phyloP scores from a whole-genome alignment of 495 filamentous ascomycete species.

The Pseudevernia furfuracea region DNA sequence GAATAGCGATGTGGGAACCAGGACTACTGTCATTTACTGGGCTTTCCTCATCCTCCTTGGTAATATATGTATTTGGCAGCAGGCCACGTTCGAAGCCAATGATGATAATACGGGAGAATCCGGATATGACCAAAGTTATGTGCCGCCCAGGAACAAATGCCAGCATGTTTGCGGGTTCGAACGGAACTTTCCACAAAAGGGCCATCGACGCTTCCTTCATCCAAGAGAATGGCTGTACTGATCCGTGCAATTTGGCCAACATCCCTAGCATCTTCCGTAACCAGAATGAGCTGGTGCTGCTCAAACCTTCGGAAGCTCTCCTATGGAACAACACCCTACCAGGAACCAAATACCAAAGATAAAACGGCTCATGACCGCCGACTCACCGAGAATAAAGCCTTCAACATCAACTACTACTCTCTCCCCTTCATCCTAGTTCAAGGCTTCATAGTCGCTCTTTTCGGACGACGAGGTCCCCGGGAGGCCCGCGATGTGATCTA shows the following conservation, averaged over 20 bases:
- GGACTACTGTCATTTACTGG: too few relatives aligned
- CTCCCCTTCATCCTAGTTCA: constrained; percentile 18
- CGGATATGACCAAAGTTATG: constrained; percentile 18
- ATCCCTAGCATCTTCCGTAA: constrained; percentile 11
- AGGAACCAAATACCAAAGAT: constrained; percentile 1
- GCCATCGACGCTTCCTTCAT: constrained; percentile 17
- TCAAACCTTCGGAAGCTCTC: constrained; percentile 6
- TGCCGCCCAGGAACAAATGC: constrained; percentile 15
- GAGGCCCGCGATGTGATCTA: constrained; percentile 18
- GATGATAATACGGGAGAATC: constrained; percentile 36
- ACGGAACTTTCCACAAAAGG: constrained; percentile 13
- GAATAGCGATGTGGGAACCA: too few relatives aligned
- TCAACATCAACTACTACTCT: neutral
- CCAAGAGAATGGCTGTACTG: constrained; percentile 14
- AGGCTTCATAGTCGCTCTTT: constrained; percentile 19
- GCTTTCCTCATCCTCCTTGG: too few relatives aligned
- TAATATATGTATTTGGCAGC: constrained; percentile 7
- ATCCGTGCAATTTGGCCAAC: constrained; percentile 14
- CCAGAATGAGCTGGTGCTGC: constrained; percentile 9
- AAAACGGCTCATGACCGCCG: neutral
- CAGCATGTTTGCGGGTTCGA: constrained; percentile 2
- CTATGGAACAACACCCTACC: constrained; percentile 4
- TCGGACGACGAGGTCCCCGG: constrained; percentile 13
- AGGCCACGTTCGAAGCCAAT: constrained; percentile 44
- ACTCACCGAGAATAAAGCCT: neutral